These are phyloP conservation scores for Monosporascus sp. DNA, from an alignment of 2,329 filamentous ascomycete species.

Conservation along the genomic window DNA sequence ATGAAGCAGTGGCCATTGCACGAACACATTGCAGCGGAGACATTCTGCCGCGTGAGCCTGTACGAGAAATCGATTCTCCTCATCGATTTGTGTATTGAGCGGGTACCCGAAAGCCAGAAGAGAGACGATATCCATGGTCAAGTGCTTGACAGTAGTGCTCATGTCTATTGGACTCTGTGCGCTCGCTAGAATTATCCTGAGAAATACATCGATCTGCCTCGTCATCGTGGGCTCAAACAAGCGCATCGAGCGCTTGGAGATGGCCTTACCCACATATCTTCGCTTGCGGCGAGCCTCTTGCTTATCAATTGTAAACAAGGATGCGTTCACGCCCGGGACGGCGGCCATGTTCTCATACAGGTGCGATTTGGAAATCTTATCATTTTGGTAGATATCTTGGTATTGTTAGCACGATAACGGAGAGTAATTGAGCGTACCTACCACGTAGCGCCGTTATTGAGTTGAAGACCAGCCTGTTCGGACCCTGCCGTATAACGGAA, in stretches of 20 bases:
- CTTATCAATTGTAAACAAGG: not conserved
- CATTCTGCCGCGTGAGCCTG: not conserved
- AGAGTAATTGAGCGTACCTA: not conserved
- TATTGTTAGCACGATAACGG: not conserved
- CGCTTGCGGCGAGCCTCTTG: not conserved
- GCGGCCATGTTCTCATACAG: not conserved
- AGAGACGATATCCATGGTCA: not conserved
- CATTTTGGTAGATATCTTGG: not conserved
- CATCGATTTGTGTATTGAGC: not conserved
- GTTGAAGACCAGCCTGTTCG: not conserved
- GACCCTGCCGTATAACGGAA: not conserved
- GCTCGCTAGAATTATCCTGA: not conserved
- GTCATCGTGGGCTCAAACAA: not conserved
- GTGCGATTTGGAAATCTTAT: not conserved
- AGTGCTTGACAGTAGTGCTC: not conserved
- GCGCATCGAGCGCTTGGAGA: not conserved
- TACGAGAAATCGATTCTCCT: not conserved
- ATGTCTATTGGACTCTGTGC: not conserved
- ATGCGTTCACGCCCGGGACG: not conserved
- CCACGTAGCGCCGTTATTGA: not conserved
- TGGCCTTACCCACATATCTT: not conserved
- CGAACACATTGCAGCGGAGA: not conserved
- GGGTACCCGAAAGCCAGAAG: not conserved
- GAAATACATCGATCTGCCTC: not conserved
- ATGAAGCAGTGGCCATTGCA: not conserved